Conservation (phyloP, 2,329 filamentous ascomycete genomes). For the Fusarium veterinarium region DNA sequence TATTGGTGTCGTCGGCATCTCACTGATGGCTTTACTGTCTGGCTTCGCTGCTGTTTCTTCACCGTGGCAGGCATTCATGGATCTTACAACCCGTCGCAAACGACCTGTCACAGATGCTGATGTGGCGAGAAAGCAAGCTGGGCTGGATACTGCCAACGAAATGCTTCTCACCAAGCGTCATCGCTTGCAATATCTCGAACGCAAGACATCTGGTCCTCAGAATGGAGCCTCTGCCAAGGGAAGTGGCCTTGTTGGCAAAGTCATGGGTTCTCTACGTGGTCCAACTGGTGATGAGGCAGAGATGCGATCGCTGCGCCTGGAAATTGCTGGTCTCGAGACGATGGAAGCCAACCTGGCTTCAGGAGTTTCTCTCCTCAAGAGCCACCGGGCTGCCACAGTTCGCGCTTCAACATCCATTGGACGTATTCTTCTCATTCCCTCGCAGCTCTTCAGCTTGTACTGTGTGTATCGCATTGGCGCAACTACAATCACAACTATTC, state of each 20-base stretch:
- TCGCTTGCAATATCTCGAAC: conserved; percentile 75
- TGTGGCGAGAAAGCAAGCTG: conserved; percentile 80
- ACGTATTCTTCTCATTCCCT: conserved; percentile 69
- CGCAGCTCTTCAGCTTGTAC: conserved; percentile 81
- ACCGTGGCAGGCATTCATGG: conserved; percentile 85
- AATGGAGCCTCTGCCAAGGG: conserved; percentile 41
- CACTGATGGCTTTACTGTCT: conserved; percentile 87
- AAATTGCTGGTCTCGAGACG: conserved; percentile 81
- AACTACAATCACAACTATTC: conserved; percentile 74
- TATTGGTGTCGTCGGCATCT: conserved; percentile 86
- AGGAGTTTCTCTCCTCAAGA: conserved; percentile 72
- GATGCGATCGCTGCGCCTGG: conserved; percentile 73
- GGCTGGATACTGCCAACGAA: conserved; percentile 81
- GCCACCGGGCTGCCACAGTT: conserved; percentile 71
- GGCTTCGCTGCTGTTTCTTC: conserved; percentile 91
- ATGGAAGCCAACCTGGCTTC: conserved; percentile 80
- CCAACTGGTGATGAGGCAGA: conserved; percentile 70
- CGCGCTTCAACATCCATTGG: conserved; percentile 76
- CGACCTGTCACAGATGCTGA: conserved; percentile 78
- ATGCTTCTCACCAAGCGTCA: conserved; percentile 82
- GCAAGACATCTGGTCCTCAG: conserved; percentile 60
- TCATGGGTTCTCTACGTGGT: conserved; percentile 77
- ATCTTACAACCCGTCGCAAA: conserved; percentile 61
- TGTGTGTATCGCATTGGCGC: conserved; percentile 85
- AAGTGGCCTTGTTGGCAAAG: conserved; percentile 75